Percentiles rank a stretch among this genome's conserved stretches.
phyloP scores from a whole-genome alignment of 148 eudicot species.

The Cornus controversa region DNA sequence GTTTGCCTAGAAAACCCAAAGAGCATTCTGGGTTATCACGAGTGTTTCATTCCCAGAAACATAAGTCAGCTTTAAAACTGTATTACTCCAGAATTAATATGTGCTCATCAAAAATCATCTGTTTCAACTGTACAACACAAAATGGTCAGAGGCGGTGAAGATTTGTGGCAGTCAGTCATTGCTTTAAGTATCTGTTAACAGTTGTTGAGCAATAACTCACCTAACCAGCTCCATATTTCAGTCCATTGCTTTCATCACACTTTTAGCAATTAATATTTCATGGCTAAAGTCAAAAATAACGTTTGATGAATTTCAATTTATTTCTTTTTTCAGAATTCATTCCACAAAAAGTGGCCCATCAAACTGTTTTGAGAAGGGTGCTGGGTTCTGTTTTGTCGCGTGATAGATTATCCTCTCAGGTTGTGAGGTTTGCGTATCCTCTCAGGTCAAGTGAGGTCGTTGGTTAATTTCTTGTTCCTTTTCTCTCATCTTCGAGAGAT shows the following conservation, averaged over 20 bases:
- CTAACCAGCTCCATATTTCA: not conserved
- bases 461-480: no score
- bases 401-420: no score
- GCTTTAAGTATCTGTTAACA: not conserved
- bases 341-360: not conserved
- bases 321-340: no score
- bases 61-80: not conserved
- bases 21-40: no score
- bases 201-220: not conserved
- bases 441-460: no score
- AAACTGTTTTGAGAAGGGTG: not conserved
- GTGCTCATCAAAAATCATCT: not conserved
- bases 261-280: not conserved
- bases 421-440: no score
- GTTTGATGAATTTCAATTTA: not conserved
- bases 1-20: no score
- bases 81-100: not conserved
- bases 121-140: no score
- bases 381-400: no score
- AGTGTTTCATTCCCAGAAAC: no score
- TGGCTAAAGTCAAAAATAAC: not conserved
- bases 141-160: not conserved
- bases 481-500: no score
- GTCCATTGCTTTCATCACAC: not conserved
- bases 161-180: not conserved